Percentiles rank a stretch among this genome's conserved stretches.
Conservation (phyloP, 179 eudicot genomes). For the Silene vulgaris region DNA sequence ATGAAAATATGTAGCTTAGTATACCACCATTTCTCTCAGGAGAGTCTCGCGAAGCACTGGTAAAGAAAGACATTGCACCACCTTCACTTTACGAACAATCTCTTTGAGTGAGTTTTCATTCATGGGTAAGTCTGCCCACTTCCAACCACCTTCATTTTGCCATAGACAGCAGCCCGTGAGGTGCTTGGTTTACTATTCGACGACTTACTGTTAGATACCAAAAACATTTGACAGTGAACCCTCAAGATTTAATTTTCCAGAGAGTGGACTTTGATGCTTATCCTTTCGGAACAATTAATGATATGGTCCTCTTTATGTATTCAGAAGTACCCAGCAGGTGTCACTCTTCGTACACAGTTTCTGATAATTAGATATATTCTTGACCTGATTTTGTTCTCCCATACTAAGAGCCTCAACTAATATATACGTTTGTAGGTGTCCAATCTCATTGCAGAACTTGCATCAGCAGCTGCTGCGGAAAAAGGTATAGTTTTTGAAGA, state of each 20-base stretch:
- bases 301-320: neutral
- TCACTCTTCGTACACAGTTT: neutral
- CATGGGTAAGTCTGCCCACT: neutral
- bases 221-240: neutral
- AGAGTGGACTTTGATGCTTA: neutral
- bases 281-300: neutral
- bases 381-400: neutral
- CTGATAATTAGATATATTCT: neutral
- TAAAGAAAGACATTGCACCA: no score
- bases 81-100: neutral
- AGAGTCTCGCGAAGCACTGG: no score
- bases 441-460: conserved; percentile 72
- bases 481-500: conserved; percentile 67
- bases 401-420: neutral
- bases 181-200: neutral
- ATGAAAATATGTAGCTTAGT: no score
- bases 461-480: conserved; percentile 80
- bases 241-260: neutral
- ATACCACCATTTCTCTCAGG: no score
- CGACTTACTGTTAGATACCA: neutral
- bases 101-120: neutral
- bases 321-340: neutral
- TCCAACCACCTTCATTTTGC: neutral
- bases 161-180: neutral
- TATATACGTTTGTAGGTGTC: conserved; percentile 46